Evolutionary conservation across 2,329 filamentous ascomycete genomes (phyloP), one percentile per base, ranked within the genome.

Genomic region (Fusarium compactum): DNA sequence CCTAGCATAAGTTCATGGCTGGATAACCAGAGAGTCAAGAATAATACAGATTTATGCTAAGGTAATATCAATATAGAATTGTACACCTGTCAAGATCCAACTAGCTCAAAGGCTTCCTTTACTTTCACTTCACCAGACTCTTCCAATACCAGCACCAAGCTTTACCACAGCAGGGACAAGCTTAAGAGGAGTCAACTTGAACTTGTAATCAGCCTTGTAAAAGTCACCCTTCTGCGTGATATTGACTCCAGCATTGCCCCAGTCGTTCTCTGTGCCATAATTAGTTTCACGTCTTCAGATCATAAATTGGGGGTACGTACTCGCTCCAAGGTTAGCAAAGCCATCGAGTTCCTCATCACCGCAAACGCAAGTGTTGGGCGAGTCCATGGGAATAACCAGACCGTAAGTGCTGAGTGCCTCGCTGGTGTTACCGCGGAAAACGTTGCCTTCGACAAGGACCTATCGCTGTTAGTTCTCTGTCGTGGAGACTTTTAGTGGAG

Each of bases 291-390:
- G 2, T 82, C 0, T 27, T 63, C 77, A 8, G 0, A 20, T 5
- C 10, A 3, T 4, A 4, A 6, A 12, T 4, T 1, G 22, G 9
- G 2, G 4, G 6, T 6, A 82, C 84, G 76, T 76, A 85, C 85
- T 80, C 5, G 84, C 83, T 25, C 85, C 86, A 18, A 87, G 76
- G 63, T 87, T 88, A 6, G 84, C 85, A 72, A 80, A 88, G 0
- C 85, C 85, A 67, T 87, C 85, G 27, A 87, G 77, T 72, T 87
- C 85, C 69, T 82, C 82, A 50, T 88, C 86, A 2, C 85, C 86
- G 14, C 85, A 85, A 2, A 82, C 80, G 62, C 82, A 83, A 1
- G 85, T 87, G 62, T 88, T 88, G 0, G 86, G 86, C 45, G 82
- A 85, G 63, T 87, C 86, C 47, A 82, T 79, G 0, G 86, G 86